These are phyloP conservation scores for Populus trichocarpa DNA, from an alignment of 441 rosid genomes.

Conservation along the genomic window DNA sequence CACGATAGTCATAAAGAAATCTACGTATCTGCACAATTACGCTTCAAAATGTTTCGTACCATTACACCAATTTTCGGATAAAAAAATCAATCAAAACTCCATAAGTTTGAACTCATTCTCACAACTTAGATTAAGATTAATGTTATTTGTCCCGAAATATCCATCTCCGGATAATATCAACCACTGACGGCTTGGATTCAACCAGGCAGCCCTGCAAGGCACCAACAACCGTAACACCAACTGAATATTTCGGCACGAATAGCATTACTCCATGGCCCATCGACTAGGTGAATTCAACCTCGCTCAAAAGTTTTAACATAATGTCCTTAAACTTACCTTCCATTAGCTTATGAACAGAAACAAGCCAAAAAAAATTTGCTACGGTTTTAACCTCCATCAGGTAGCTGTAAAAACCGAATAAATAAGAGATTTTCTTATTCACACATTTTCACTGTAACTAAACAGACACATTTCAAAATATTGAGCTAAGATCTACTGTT, in stretches of 20 bases:
- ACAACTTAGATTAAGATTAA: not conserved
- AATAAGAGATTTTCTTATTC: not conserved
- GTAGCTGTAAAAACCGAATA: not conserved
- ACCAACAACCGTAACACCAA: not conserved
- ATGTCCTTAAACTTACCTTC: not conserved
- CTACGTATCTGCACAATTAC: not conserved
- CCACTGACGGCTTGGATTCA: not conserved
- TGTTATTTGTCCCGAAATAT: not conserved
- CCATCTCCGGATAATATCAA: not conserved
- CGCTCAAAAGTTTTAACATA: not conserved
- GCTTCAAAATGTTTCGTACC: not conserved
- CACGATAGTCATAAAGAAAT: not conserved
- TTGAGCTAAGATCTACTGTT: conserved; percentile 3
- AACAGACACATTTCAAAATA: not conserved
- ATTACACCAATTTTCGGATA: not conserved
- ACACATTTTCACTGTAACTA: not conserved
- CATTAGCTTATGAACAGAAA: not conserved
- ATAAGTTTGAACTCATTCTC: not conserved
- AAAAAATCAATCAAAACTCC: not conserved
- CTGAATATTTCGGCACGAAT: not conserved
- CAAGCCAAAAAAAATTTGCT: not conserved
- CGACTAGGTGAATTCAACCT: not conserved
- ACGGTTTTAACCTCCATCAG: not conserved
- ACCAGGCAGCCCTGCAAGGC: not conserved
- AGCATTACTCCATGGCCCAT: not conserved